Conservation (phyloP, 148 eudicot genomes). For the Cornus suecica region DNA sequence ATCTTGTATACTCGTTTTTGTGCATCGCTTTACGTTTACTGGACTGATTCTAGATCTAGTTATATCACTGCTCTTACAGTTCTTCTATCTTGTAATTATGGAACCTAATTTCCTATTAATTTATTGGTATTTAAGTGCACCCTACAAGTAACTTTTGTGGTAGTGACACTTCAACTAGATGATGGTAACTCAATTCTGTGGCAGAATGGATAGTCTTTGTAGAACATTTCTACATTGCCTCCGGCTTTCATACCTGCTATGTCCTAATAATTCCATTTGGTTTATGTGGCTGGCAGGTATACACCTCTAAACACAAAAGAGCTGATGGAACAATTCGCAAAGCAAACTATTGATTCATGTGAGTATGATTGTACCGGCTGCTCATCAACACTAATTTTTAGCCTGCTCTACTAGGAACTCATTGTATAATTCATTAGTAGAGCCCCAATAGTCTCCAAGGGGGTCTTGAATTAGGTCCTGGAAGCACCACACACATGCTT, state of each 20-base stretch:
- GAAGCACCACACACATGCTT: background rate
- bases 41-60: background rate
- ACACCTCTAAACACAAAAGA: conserved; percentile 79
- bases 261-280: conserved; percentile 10
- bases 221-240: background rate
- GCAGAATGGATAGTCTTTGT: background rate
- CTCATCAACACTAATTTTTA: background rate
- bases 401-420: background rate
- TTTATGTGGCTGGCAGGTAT: conserved; percentile 47
- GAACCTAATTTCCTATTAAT: no score
- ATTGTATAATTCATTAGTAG: no score
- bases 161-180: background rate
- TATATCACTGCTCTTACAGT: background rate
- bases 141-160: background rate
- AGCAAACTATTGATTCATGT: conserved; percentile 79
- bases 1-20: background rate
- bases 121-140: conserved; percentile 4
- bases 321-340: conserved; percentile 67
- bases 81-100: no score
- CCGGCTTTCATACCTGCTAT: conserved; percentile 3
- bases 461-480: background rate
- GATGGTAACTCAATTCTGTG: conserved; percentile 5
- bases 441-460: no score
- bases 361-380: conserved; percentile 29
- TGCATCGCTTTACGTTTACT: background rate